Base-by-base conservation (phyloP, 148 eudicot genomes). In the Camellia japonica region DNA sequence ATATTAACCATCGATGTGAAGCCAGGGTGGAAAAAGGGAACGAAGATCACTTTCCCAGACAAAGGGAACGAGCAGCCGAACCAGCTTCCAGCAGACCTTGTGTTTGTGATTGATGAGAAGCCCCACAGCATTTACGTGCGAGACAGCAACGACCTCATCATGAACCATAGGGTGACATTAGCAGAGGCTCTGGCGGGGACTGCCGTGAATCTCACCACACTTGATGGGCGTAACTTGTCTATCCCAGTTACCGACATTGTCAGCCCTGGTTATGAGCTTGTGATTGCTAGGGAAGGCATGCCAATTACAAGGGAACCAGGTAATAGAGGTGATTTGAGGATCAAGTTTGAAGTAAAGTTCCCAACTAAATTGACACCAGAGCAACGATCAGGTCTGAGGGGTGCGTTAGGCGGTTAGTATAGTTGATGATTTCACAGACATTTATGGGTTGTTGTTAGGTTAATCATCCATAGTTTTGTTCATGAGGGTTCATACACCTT, bases 11-110 rank as follows among this genome's bases (percentile, higher is more conserved):
- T 93, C 5, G 94, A 90, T 38, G 88, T 92, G 74, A 93, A 93
- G 75, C 96, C 97, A 0, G 98, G 98, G 15, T 95, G 97, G 98
- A 95, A 93, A 68, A 93, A 95, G 51, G 97, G 97, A 68, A 95
- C 97, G 6, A 91, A 93, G 90, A 92, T 95, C 54, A 95, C 98
- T 2, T 95, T 95, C 59, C 90, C 86, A 1, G 97, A 93, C 15
- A 95, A 93, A 84, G 97, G 97, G 61, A 95, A 95, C 23, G 90
- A 88, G 86, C 91, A 89, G 66, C 85, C 67, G 7, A 90, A 90
- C 81, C 93, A 89, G 81, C 94, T 90, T 8, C 92, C 98, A 1
- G 97, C 97, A 2, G 97, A 95, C 70, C 87, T 95, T 3, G 90
- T 95, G 0, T 95, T 95, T 73, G 91, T 95, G 54, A 90, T 95